phyloP scores from a whole-genome alignment of 2,329 filamentous ascomycete genomes.

The Arthrocladium fulminans region DNA sequence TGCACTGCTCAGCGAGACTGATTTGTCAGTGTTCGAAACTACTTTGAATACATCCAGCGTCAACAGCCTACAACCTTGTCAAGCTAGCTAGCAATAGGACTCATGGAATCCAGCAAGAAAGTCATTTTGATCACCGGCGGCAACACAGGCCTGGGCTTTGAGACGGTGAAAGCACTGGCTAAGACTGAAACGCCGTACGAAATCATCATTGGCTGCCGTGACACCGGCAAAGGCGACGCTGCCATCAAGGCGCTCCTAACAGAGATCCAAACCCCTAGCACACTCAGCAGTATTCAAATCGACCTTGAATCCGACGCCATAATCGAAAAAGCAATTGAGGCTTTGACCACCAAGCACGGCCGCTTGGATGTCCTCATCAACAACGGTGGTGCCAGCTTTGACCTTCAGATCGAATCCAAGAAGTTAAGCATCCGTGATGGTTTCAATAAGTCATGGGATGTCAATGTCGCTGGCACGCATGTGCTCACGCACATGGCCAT shows the following conservation, averaged over 20 bases:
- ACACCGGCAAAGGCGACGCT: conserved; percentile 41
- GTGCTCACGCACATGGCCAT: conserved; percentile 41
- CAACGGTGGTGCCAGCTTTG: conserved; percentile 24
- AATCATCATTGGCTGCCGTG: conserved; percentile 49
- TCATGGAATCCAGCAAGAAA: not conserved
- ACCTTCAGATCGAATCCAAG: conserved; percentile 25
- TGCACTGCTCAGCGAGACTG: too few relatives aligned
- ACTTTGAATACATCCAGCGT: too few relatives aligned
- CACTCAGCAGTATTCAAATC: conserved; percentile 37
- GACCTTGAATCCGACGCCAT: conserved; percentile 48
- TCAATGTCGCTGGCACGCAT: conserved; percentile 44
- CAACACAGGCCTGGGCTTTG: conserved; percentile 53
- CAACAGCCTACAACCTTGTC: too few relatives aligned
- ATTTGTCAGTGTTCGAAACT: too few relatives aligned
- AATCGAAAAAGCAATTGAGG: conserved; percentile 39
- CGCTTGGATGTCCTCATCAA: conserved; percentile 18
- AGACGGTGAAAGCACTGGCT: conserved; percentile 48
- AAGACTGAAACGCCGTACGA: conserved; percentile 43
- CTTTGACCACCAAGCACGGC: conserved; percentile 26
- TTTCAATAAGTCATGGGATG: conserved; percentile 41
- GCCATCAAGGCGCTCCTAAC: conserved; percentile 37
- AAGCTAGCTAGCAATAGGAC: too few relatives aligned
- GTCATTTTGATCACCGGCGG: conserved; percentile 53
- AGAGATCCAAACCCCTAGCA: conserved; percentile 37
- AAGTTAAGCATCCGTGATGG: conserved; percentile 31